A percentile compares a stretch with the other conserved stretches of the same genome.
These are phyloP conservation scores for Aspergillus caelatus DNA, from an alignment of 2,329 filamentous ascomycete genomes.

Conservation along the genomic window DNA sequence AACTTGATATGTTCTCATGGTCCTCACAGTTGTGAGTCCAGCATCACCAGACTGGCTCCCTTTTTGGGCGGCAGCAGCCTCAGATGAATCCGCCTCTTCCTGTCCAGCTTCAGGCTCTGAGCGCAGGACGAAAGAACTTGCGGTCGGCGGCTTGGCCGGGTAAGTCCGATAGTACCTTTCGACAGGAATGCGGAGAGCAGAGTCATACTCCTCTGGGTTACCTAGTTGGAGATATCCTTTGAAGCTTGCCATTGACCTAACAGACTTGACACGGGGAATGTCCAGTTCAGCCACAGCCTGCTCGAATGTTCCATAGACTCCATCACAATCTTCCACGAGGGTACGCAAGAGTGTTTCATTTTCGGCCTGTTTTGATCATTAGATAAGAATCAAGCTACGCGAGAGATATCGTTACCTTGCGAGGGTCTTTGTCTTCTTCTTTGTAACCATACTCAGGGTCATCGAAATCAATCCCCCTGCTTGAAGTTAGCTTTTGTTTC, in stretches of 20 bases:
- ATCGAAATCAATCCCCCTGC: slow-evolving; percentile 88
- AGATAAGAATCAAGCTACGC: slow-evolving; percentile 14
- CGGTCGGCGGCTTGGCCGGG: slow-evolving; percentile 71
- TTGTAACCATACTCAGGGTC: slow-evolving; percentile 87
- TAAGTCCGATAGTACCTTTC: slow-evolving; percentile 90
- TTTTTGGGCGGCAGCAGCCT: slow-evolving; percentile 44
- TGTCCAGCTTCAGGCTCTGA: slow-evolving; percentile 52
- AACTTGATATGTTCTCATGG: slow-evolving; percentile 77
- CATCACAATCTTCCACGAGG: slow-evolving; percentile 70
- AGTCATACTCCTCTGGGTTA: slow-evolving; percentile 70
- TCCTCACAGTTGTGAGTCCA: slow-evolving; percentile 70
- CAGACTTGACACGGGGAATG: slow-evolving; percentile 73
- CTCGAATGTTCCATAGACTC: slow-evolving; percentile 78
- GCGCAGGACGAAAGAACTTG: slow-evolving; percentile 72
- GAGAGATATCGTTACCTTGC: slow-evolving; percentile 59
- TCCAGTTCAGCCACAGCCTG: slow-evolving; percentile 81
- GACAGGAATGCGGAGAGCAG: slow-evolving; percentile 79
- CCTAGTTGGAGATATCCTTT: slow-evolving; percentile 81
- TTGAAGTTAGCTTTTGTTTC: slow-evolving; percentile 26
- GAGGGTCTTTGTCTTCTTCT: slow-evolving; percentile 77
- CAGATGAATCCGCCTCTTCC: slow-evolving; percentile 56
- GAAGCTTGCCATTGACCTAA: slow-evolving; percentile 76
- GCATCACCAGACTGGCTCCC: slow-evolving; percentile 33
- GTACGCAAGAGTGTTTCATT: slow-evolving; percentile 72
- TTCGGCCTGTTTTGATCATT: slow-evolving; percentile 49